Conservation (phyloP, 352 stramenopile genomes). For the Pythium rhizo-oryzae region DNA sequence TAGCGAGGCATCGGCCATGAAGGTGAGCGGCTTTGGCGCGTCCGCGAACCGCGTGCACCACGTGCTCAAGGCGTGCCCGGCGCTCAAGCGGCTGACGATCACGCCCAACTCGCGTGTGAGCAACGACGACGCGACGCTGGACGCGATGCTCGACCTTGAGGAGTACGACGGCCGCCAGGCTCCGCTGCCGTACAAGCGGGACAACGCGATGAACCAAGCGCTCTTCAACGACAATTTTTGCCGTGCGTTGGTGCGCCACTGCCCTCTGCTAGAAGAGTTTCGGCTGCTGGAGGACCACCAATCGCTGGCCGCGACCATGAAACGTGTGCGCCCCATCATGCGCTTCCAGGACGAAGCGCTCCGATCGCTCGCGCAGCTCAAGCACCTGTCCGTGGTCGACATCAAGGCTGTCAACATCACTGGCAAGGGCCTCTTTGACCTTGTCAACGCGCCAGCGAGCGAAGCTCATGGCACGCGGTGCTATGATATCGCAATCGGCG, state of each 20-base stretch:
- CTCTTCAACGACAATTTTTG: slow-evolving; percentile 17
- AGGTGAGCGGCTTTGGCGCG: background rate
- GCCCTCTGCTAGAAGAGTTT: slow-evolving; percentile 14
- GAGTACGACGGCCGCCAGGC: slow-evolving; percentile 1
- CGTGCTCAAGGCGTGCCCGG: slow-evolving; percentile 15
- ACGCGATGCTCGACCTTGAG: slow-evolving; percentile 7
- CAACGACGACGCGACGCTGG: slow-evolving; percentile 3
- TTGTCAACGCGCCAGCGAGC: background rate
- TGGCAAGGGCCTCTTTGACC: slow-evolving; percentile 9
- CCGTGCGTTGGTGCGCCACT: slow-evolving; percentile 6
- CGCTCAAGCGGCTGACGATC: slow-evolving; percentile 6
- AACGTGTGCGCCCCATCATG: slow-evolving; percentile 1
- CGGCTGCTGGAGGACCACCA: slow-evolving; percentile 5
- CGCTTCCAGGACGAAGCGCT: slow-evolving; percentile 8
- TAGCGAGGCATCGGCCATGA: background rate
- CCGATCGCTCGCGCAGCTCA: background rate
- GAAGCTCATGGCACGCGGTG: slow-evolving; percentile 1
- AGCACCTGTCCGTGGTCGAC: background rate
- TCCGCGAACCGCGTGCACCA: background rate
- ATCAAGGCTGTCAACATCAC: slow-evolving; percentile 15
- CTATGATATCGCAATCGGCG: slow-evolving; percentile 6
- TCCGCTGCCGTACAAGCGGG: slow-evolving; percentile 1
- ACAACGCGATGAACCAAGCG: slow-evolving; percentile 16
- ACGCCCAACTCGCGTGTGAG: slow-evolving; percentile 1
- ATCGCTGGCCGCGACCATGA: background rate